Conservation (phyloP, 345 rosid species). For the Bruguiera parviflora region DNA sequence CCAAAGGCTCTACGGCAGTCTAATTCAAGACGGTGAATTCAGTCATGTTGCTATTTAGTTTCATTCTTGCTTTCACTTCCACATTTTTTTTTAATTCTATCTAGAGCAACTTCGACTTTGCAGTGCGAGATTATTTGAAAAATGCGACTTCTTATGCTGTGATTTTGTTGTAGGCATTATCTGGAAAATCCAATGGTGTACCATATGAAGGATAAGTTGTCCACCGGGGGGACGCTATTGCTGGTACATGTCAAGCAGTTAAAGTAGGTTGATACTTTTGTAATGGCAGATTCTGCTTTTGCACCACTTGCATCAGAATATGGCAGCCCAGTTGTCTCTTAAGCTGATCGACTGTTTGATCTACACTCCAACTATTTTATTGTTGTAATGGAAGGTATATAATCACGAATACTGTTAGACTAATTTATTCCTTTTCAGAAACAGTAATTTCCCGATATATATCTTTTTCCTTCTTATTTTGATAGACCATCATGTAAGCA, state of each 20-base stretch:
- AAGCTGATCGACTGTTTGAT: constrained; percentile 43
- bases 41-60: not conserved
- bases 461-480: constrained; percentile 6
- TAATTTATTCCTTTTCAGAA: not conserved
- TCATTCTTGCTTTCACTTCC: not conserved
- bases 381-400: too few relatives aligned
- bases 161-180: too few relatives aligned
- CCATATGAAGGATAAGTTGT: too few relatives aligned
- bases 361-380: too few relatives aligned
- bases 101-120: too few relatives aligned
- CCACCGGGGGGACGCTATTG: too few relatives aligned
- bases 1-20: constrained; percentile 73
- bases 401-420: too few relatives aligned
- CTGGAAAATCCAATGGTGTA: too few relatives aligned
- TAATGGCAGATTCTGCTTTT: constrained; percentile 46
- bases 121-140: too few relatives aligned
- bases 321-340: constrained; percentile 51
- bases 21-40: constrained; percentile 34
- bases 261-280: constrained; percentile 5
- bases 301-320: constrained; percentile 74
- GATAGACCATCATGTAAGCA: constrained; percentile 60
- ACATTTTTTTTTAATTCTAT: not conserved
- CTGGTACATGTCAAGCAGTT: too few relatives aligned
- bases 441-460: not conserved
- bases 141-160: too few relatives aligned